A percentile compares a stretch with the other conserved stretches of the same genome.
Evolutionary conservation across 176 grass and related monocot genomes (phyloP).

Genomic region (Eragrostis curvula): DNA sequence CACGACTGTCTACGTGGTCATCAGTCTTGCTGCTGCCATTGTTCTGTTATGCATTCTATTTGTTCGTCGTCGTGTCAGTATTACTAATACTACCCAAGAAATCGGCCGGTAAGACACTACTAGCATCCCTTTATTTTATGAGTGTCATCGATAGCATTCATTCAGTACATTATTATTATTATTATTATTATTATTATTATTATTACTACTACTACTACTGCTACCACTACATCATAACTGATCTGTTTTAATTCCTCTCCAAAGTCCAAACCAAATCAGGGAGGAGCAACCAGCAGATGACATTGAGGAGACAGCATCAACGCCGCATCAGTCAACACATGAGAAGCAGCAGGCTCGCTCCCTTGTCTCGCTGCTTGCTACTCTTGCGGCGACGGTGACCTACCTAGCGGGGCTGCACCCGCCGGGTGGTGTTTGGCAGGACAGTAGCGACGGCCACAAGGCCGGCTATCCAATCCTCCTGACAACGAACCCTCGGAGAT

Average conservation of each 20-base stretch:
- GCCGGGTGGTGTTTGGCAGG: constrained; percentile 48
- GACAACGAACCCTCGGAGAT: not conserved
- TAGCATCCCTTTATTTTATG: not conserved
- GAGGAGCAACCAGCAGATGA: not conserved
- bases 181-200: no score
- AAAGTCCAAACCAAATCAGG: no score
- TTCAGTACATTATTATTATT: no score
- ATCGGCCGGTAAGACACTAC: no score
- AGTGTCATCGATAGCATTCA: no score
- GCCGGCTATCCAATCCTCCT: constrained; percentile 39
- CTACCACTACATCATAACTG: no score
- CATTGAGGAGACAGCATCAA: no score
- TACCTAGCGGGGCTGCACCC: constrained; percentile 49
- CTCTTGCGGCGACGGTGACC: constrained; percentile 51
- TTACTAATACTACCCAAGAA: no score
- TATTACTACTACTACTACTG: no score
- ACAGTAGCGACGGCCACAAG: not conserved
- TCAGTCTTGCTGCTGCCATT: not conserved
- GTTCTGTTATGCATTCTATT: not conserved
- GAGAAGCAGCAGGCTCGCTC: not conserved
- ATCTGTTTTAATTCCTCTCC: no score
- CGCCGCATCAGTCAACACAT: no score
- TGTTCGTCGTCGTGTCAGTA: no score
- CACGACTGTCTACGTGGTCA: not conserved
- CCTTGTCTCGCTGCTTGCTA: constrained; percentile 39